Conservation (phyloP, 2,329 filamentous ascomycete species). For the Neopestalotiopsis rosae region DNA sequence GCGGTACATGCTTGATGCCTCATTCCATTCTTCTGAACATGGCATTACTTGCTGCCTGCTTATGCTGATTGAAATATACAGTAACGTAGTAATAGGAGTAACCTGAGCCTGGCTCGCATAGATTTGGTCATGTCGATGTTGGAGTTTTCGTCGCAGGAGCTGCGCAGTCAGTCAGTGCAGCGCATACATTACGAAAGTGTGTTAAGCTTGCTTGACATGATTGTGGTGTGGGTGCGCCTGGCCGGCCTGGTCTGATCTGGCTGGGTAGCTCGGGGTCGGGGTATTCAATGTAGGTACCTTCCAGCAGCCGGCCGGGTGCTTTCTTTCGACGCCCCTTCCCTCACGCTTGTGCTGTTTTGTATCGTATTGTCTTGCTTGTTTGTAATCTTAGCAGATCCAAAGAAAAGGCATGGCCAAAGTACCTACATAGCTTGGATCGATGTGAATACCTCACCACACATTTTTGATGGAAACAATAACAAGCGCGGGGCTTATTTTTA, state of each 20-base stretch:
- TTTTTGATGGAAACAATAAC: too few species aligned
- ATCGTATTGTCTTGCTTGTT: too few species aligned
- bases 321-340: too few species aligned
- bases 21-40: neutral
- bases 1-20: neutral
- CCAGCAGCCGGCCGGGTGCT: too few species aligned
- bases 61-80: neutral
- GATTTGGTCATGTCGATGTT: neutral
- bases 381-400: too few species aligned
- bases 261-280: too few species aligned
- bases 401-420: too few species aligned
- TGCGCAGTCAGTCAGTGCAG: slow-evolving; percentile 2
- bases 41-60: neutral
- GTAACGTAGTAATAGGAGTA: neutral
- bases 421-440: too few species aligned
- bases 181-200: slow-evolving; percentile 3
- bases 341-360: too few species aligned
- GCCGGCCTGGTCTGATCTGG: neutral
- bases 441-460: too few species aligned
- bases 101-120: neutral
- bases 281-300: too few species aligned
- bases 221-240: neutral
- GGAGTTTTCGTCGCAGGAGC: neutral
- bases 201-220: neutral
- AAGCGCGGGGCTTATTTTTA: too few species aligned